Percentiles rank a stretch among this genome's conserved stretches.
phyloP scores from a whole-genome alignment of 2,329 filamentous ascomycete genomes.

The Rosellinia necatrix region DNA sequence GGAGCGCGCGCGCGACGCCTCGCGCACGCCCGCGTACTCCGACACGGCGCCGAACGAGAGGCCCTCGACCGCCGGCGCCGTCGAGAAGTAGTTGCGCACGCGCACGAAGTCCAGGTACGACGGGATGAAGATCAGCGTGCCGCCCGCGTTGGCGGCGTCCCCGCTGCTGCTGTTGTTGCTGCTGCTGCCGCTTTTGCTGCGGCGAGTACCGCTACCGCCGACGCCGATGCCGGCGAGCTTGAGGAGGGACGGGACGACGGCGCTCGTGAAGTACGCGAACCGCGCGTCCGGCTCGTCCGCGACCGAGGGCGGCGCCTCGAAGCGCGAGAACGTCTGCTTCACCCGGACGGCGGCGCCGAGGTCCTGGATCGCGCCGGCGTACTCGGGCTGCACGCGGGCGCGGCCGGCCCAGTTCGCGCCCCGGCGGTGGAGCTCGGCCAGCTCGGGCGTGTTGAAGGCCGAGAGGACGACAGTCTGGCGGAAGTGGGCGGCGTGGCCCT shows the following conservation, averaged over 20 bases:
- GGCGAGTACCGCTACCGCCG: neutral
- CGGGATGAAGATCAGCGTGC: slow-evolving; percentile 86
- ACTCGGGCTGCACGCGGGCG: slow-evolving; percentile 71
- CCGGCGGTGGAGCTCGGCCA: slow-evolving; percentile 78
- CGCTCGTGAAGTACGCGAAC: slow-evolving; percentile 88
- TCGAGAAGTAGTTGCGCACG: slow-evolving; percentile 89
- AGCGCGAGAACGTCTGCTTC: slow-evolving; percentile 88
- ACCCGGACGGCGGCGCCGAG: slow-evolving; percentile 67
- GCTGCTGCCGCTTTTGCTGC: too few species aligned
- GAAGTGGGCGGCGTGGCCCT: slow-evolving; percentile 77
- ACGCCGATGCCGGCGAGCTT: slow-evolving; percentile 58
- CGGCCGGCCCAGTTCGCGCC: slow-evolving; percentile 84
- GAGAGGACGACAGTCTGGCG: slow-evolving; percentile 85
- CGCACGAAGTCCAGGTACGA: slow-evolving; percentile 95
- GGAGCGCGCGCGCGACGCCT: slow-evolving; percentile 81
- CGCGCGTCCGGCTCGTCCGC: slow-evolving; percentile 81
- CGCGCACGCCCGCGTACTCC: slow-evolving; percentile 81
- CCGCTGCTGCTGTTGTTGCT: too few species aligned
- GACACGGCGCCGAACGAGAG: slow-evolving; percentile 80
- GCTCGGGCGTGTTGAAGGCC: slow-evolving; percentile 85
- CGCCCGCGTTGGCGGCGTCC: slow-evolving; percentile 44
- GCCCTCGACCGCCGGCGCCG: slow-evolving; percentile 58
- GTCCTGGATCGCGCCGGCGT: slow-evolving; percentile 74
- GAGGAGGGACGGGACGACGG: slow-evolving; percentile 75
- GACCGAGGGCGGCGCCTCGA: slow-evolving; percentile 70